These are phyloP conservation scores for Ganoderma resinaceum DNA, from an alignment of 1,284 basidiomycete species.

Conservation along the genomic window DNA sequence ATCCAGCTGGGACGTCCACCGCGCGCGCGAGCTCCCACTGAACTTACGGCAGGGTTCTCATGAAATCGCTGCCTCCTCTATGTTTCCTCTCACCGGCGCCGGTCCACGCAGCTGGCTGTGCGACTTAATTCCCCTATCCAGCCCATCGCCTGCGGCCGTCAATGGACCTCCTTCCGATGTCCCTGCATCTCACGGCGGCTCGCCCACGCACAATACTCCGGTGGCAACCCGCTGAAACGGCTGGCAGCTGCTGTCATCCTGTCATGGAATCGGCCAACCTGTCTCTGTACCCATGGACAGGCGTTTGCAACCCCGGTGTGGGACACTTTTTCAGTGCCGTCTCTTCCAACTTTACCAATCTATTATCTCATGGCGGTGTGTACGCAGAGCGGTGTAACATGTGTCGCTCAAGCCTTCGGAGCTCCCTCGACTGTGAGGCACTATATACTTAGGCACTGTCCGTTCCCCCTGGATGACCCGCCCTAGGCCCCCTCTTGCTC, in stretches of 20 bases:
- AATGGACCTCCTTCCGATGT: background rate
- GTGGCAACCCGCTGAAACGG: constrained; percentile 15
- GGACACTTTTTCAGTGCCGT: constrained; percentile 23
- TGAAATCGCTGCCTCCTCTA: background rate
- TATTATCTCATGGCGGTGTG: constrained; percentile 22
- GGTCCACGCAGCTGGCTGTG: constrained; percentile 14
- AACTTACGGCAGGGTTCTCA: constrained; percentile 20
- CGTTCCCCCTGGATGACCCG: background rate
- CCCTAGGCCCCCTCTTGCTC: background rate
- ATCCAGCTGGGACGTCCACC: background rate
- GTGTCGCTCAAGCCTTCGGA: constrained; percentile 31
- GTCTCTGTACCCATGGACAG: constrained; percentile 6
- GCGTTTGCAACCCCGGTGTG: constrained; percentile 20
- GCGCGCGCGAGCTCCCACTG: too few species aligned
- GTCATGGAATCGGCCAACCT: constrained; percentile 21
- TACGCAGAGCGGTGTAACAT: constrained; percentile 13
- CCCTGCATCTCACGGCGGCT: constrained; percentile 17
- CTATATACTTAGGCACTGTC: constrained; percentile 27
- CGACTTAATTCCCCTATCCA: constrained; percentile 20
- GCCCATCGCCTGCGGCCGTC: constrained; percentile 3
- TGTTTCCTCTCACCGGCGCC: constrained; percentile 19
- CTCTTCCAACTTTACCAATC: constrained; percentile 20
- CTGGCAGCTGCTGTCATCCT: constrained; percentile 11
- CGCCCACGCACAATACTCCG: constrained; percentile 25
- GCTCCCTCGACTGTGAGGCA: constrained; percentile 23